A percentile compares a stretch with the other conserved stretches of the same genome.
Conservation (phyloP, 192 early-diverging fungal genomes). For the Coemansia sp. region DNA sequence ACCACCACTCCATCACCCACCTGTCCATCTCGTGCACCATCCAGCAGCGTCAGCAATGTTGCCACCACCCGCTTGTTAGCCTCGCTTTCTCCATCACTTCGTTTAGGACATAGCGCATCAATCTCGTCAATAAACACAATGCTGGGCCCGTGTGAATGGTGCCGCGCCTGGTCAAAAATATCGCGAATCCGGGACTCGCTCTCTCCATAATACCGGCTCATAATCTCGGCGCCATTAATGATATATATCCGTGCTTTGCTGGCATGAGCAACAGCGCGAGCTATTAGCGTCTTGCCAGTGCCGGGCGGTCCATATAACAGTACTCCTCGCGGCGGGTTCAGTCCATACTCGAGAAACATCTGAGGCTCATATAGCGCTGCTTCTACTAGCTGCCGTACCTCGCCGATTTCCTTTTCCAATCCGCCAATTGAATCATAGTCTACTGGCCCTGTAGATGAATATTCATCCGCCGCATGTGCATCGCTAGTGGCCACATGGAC, state of each 20-base stretch:
- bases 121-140: constrained; percentile 95
- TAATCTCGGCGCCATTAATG: constrained; percentile 90
- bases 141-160: constrained; percentile 71
- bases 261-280: constrained; percentile 78
- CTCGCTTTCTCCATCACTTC: constrained; percentile 83
- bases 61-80: constrained; percentile 88
- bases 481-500: too few species aligned
- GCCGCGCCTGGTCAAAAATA: constrained; percentile 70
- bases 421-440: constrained; percentile 67
- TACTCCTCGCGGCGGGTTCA: constrained; percentile 87
- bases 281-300: constrained; percentile 95
- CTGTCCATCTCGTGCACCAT: constrained; percentile 59
- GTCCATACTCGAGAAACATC: constrained; percentile 69
- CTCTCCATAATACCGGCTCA: constrained; percentile 90
- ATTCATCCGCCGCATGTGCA: background rate
- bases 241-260: constrained; percentile 70
- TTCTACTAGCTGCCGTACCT: constrained; percentile 84
- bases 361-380: constrained; percentile 69
- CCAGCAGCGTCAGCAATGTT: constrained; percentile 91
- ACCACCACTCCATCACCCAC: constrained; percentile 57
- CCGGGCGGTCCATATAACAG: constrained; percentile 90
- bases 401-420: constrained; percentile 64
- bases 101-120: constrained; percentile 85
- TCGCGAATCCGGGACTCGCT: constrained; percentile 80
- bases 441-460: too few species aligned